Conservation (phyloP, 106 monocot genomes). For the Cymbidium sinense region DNA sequence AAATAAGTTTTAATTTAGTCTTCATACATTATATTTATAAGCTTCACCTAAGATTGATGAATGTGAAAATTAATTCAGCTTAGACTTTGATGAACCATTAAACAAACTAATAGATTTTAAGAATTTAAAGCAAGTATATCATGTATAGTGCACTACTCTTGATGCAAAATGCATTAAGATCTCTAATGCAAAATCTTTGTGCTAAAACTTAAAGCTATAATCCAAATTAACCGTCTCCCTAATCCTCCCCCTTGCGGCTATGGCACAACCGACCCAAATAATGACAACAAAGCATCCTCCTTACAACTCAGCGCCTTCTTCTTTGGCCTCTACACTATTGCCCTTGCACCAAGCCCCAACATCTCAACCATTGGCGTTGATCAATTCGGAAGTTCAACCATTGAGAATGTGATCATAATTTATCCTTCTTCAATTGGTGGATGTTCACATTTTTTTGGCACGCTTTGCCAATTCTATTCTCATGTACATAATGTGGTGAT, state of each 20-base stretch:
- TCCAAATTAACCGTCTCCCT: constrained; percentile 25
- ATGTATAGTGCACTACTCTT: too few species aligned
- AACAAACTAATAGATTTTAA: too few species aligned
- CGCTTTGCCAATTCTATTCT: constrained; percentile 46
- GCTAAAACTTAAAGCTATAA: too few species aligned
- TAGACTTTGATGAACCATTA: too few species aligned
- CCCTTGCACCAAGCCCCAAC: constrained; percentile 49
- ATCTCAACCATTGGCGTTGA: constrained; percentile 57
- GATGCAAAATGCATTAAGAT: too few species aligned
- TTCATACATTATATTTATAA: too few species aligned
- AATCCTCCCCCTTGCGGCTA: constrained; percentile 35
- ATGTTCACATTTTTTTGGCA: constrained; percentile 57
- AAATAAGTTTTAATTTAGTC: too few species aligned
- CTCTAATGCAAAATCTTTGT: too few species aligned
- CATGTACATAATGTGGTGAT: constrained; percentile 42
- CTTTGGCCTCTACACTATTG: constrained; percentile 39
- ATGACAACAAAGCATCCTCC: constrained; percentile 12
- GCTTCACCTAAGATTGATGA: too few species aligned
- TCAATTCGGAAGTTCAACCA: constrained; percentile 56
- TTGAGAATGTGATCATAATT: constrained; percentile 33
- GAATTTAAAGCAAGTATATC: too few species aligned
- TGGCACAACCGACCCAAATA: not conserved
- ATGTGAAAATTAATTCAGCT: too few species aligned
- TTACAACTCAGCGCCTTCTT: constrained; percentile 41
- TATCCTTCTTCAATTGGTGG: constrained; percentile 74